A percentile compares a stretch with the other conserved stretches of the same genome.
phyloP scores from a whole-genome alignment of 192 early-diverging fungal species.

The Entomortierella parvispora region DNA sequence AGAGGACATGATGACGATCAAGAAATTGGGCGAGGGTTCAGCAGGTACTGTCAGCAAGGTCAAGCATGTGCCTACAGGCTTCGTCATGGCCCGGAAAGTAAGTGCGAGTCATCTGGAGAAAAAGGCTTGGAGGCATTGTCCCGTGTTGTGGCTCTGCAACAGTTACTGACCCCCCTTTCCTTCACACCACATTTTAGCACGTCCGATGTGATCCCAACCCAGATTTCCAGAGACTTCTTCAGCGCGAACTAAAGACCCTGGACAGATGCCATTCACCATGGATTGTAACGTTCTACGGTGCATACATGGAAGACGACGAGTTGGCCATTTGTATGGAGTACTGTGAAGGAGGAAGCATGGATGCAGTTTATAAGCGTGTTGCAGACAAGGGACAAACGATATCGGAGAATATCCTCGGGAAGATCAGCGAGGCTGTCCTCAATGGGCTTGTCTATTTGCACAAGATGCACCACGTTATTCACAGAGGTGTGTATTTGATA shows the following conservation, averaged over 20 bases:
- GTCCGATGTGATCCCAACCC: conserved; percentile 56
- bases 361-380: conserved; percentile 87
- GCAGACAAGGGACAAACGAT: conserved; percentile 78
- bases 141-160: too few species aligned
- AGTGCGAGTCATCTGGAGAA: conserved; percentile 6
- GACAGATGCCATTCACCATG: conserved; percentile 90
- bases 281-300: conserved; percentile 96
- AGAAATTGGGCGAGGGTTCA: conserved; percentile 91
- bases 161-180: too few species aligned
- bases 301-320: conserved; percentile 84
- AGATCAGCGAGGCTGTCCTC: conserved; percentile 91
- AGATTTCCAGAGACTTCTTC: conserved; percentile 82
- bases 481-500: conserved; percentile 71
- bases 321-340: conserved; percentile 98
- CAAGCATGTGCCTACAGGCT: conserved; percentile 73
- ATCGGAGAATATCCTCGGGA: conserved; percentile 87
- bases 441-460: conserved; percentile 93
- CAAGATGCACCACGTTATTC: conserved; percentile 84
- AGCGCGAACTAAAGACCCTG: conserved; percentile 92
- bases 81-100: conserved; percentile 96
- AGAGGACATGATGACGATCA: conserved; percentile 79
- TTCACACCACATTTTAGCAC: too few species aligned
- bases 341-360: conserved; percentile 93
- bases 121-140: background rate
- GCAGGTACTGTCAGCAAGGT: conserved; percentile 91